Conservation (phyloP, 257 asterid species). For the Solanum gandarillasii region DNA sequence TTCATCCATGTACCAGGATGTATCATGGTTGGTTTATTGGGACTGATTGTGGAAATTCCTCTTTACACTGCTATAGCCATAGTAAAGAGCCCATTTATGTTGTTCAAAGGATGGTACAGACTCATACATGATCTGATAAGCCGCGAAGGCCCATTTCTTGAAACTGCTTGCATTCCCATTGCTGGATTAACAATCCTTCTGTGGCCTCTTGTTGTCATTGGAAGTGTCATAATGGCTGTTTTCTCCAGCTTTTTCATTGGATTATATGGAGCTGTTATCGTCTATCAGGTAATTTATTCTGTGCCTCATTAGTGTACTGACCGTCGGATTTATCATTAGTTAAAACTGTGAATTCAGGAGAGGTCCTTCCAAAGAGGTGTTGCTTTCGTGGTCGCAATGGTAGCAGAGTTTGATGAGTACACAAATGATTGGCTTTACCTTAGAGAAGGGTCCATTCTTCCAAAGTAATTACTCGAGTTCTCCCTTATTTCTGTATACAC, state of each 20-base stretch:
- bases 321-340: not conserved
- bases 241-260: conserved; percentile 82
- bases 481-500: not conserved
- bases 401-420: conserved; percentile 91
- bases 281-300: conserved; percentile 58
- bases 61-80: conserved; percentile 70
- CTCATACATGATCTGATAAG: conserved; percentile 75
- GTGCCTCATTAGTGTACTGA: not conserved
- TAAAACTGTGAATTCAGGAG: conserved; percentile 38
- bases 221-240: conserved; percentile 64
- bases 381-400: conserved; percentile 83
- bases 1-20: conserved; percentile 80
- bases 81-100: conserved; percentile 79
- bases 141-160: conserved; percentile 90
- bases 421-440: conserved; percentile 96
- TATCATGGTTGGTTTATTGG: conserved; percentile 64
- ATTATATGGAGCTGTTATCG: conserved; percentile 65
- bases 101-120: conserved; percentile 93
- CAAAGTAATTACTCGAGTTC: conserved; percentile 40
- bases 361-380: conserved; percentile 71
- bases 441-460: conserved; percentile 83
- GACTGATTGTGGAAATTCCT: conserved; percentile 79
- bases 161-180: conserved; percentile 90
- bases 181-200: conserved; percentile 83
- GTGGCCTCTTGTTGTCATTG: conserved; percentile 86